A percentile compares a stretch with the other conserved stretches of the same genome.
Evolutionary conservation across 2,329 filamentous ascomycete species (phyloP).

Genomic region (Colletotrichum salicis): DNA sequence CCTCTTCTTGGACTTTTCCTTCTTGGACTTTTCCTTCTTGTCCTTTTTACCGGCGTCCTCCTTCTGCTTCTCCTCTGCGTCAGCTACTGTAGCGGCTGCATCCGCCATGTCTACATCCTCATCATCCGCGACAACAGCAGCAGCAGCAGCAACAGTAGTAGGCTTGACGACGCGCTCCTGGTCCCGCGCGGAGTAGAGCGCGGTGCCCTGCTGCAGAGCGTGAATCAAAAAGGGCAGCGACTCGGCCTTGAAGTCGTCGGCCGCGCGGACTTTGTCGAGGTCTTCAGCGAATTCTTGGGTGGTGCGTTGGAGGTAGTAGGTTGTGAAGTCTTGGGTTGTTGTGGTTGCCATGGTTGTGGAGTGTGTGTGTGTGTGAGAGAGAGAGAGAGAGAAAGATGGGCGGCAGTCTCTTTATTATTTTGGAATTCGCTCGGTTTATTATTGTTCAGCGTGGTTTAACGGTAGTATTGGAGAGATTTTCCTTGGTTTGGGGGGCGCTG

Average conservation of each 20-base stretch:
- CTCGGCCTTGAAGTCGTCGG: constrained; percentile 76
- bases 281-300: constrained; percentile 80
- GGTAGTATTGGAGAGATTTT: too few relatives aligned
- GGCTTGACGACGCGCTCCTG: constrained; percentile 41
- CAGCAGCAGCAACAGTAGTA: background rate
- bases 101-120: constrained; percentile 19
- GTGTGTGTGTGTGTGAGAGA: too few relatives aligned
- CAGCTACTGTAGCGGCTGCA: background rate
- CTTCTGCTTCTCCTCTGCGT: background rate
- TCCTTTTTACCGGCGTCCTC: background rate
- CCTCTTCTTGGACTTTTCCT: constrained; percentile 16
- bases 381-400: too few relatives aligned
- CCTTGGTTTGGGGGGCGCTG: background rate
- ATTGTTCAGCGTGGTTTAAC: too few relatives aligned
- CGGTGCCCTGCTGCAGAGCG: constrained; percentile 74
- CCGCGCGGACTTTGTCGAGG: constrained; percentile 74
- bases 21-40: constrained; percentile 21
- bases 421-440: too few relatives aligned
- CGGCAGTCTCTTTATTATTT: too few relatives aligned
- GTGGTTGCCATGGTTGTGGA: background rate
- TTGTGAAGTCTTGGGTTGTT: constrained; percentile 59
- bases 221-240: constrained; percentile 73
- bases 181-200: constrained; percentile 66
- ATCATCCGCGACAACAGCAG: constrained; percentile 6
- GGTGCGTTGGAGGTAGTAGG: constrained; percentile 75